Percentiles rank a stretch among this genome's conserved stretches.
phyloP scores from a whole-genome alignment of 116 monocot genomes.

The Dioscorea cayenensis region DNA sequence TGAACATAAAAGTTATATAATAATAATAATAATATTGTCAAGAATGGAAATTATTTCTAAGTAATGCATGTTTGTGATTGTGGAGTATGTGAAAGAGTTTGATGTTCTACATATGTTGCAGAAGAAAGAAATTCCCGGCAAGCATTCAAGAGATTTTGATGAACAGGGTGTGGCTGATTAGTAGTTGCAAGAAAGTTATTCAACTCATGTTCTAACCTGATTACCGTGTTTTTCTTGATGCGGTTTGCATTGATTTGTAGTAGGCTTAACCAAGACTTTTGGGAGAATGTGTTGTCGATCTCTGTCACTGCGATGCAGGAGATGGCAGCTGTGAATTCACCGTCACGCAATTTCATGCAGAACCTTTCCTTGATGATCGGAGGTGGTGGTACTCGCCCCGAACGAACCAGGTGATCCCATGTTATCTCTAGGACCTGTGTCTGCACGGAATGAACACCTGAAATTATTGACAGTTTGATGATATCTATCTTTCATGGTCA shows the following conservation, averaged over 20 bases:
- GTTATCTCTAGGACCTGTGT: slow-evolving; percentile 53
- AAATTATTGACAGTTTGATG: neutral
- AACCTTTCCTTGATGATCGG: slow-evolving; percentile 79
- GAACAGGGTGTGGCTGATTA: slow-evolving; percentile 15
- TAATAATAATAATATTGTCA: neutral
- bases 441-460: slow-evolving; percentile 19
- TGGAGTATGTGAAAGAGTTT: neutral
- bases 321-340: slow-evolving; percentile 28
- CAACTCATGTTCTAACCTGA: slow-evolving; percentile 30
- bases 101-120: neutral
- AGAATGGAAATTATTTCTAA: neutral
- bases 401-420: slow-evolving; percentile 58
- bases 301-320: slow-evolving; percentile 45
- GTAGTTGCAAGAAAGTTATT: slow-evolving; percentile 12
- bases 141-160: slow-evolving; percentile 48
- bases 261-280: slow-evolving; percentile 52
- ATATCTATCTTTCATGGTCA: neutral
- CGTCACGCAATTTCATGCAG: slow-evolving; percentile 50
- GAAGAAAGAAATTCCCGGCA: slow-evolving; percentile 35
- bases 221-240: slow-evolving; percentile 28
- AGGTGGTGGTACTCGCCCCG: slow-evolving; percentile 48
- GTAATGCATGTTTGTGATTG: neutral
- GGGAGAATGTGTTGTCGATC: slow-evolving; percentile 39
- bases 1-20: too few species aligned
- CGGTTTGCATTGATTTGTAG: slow-evolving; percentile 26